These are phyloP conservation scores for Xerocomus minutiporus DNA, from an alignment of 1,284 basidiomycete species.

Conservation along the genomic window DNA sequence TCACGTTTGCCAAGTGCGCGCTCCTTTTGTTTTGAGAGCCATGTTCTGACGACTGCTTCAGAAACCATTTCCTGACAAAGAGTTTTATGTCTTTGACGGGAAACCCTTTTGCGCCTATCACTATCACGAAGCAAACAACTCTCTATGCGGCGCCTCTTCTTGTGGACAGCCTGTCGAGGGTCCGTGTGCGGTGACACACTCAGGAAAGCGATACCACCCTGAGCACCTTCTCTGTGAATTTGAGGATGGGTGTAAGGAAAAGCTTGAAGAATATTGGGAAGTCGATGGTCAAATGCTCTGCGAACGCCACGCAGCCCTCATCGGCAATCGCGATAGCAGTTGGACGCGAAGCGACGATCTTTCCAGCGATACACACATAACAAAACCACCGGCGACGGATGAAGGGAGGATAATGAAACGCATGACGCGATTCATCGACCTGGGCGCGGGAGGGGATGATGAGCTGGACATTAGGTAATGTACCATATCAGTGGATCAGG, in stretches of 20 bases:
- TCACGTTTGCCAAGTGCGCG: conserved; percentile 66
- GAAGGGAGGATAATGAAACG: conserved; percentile 55
- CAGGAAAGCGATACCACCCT: conserved; percentile 77
- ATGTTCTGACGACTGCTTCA: conserved; percentile 27
- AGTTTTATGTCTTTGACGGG: conserved; percentile 84
- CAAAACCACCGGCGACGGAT: conserved; percentile 27
- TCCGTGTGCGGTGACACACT: conserved; percentile 77
- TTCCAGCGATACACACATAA: conserved; percentile 19
- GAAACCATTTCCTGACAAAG: conserved; percentile 84
- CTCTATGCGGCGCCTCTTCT: conserved; percentile 70
- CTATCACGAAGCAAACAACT: conserved; percentile 86
- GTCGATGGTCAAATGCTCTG: conserved; percentile 78
- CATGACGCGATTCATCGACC: conserved; percentile 62
- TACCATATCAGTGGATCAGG: conserved; percentile 17
- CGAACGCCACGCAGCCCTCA: conserved; percentile 60
- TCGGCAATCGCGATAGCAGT: conserved; percentile 12
- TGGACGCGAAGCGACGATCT: conserved; percentile 20
- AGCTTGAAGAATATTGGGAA: conserved; percentile 80
- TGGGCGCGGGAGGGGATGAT: conserved; percentile 32
- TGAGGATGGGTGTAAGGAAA: conserved; percentile 54
- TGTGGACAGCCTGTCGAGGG: conserved; percentile 89
- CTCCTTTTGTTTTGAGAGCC: conserved; percentile 3
- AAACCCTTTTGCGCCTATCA: conserved; percentile 86
- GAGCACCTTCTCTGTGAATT: conserved; percentile 75
- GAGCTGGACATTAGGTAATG: conserved; percentile 33